Base-by-base conservation (phyloP, 176 grass and related monocot species). In the Triticum urartu region DNA sequence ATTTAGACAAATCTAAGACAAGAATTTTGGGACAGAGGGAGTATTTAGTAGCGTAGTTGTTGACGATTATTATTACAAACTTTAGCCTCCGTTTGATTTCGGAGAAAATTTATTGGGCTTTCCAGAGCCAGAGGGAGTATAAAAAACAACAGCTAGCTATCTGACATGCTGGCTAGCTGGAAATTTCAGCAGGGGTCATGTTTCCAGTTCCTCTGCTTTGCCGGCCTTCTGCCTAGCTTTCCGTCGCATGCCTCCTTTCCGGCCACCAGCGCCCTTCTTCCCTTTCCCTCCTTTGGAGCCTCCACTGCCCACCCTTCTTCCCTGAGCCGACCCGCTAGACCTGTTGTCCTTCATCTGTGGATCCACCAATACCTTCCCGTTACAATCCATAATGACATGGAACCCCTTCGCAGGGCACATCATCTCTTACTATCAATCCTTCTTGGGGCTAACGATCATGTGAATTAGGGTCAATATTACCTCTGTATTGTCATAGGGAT, bases 401-500 rank as follows among this genome's bases (percentile, higher is more conserved):
- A 90, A 42, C 9, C 93, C 81, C 11, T 25, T 13, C 24, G 93
- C 95, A 94, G 91, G 62, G 91, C 90, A 78, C 40, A 52, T 52
- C 30, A 80, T 32, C 14, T 60, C 61, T 52, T 26, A 73, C 34
- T 50, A 36, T 50, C 18, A 36, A 71, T 60, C 26, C 11, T 22
- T 52, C 21, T 64, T 63, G 13, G 63, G 32, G 9, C 45, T 42
- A 50, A 12, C 32, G 67, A 67, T 33, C 21, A 82, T 67, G 5
- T 67, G 10, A 65, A 64, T 42, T 72, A 77, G 15, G n/a, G 1
- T 40, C 22, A 24, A 82, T 58, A 62, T 72, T 83, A 93, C 93
- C 93, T 98, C 91, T 21, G 64, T 79, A 84, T 93, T 91, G 76
- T 86, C 91, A 90, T 89, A 66, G 17, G 93, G 75, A 77, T 86